Conservation (phyloP, 208 protist species). For the Wallacemonas sp. region DNA sequence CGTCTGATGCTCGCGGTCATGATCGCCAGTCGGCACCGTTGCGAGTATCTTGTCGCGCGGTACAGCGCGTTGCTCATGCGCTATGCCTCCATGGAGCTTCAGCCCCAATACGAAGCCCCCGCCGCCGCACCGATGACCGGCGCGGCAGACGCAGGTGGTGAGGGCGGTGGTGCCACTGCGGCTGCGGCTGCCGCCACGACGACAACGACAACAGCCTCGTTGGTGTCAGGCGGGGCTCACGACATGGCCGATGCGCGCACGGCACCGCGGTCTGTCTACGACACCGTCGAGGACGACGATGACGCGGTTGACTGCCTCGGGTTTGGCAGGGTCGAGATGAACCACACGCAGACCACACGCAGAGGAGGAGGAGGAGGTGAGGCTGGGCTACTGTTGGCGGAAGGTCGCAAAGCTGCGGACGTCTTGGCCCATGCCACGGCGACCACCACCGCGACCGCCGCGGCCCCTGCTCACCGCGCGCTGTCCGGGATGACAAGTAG, state of each 20-base stretch:
- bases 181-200: slow-evolving; percentile 11
- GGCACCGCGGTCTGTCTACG: background rate
- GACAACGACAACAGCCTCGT: slow-evolving; percentile 5
- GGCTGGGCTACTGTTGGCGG: too few relatives aligned
- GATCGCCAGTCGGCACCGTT: slow-evolving; percentile 77
- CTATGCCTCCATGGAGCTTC: slow-evolving; percentile 33
- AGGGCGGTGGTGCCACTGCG: background rate
- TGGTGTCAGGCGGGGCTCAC: too few relatives aligned
- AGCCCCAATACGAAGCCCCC: slow-evolving; percentile 16
- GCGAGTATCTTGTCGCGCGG: slow-evolving; percentile 77
- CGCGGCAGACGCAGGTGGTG: slow-evolving; percentile 5
- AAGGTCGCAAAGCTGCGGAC: too few relatives aligned
- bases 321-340: background rate
- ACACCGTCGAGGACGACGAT: slow-evolving; percentile 6
- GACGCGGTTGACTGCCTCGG: background rate
- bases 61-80: slow-evolving; percentile 65
- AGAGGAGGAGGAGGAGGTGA: background rate
- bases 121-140: slow-evolving; percentile 15
- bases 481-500: too few relatives aligned
- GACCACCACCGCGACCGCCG: too few relatives aligned
- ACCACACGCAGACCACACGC: background rate
- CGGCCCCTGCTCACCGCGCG: too few relatives aligned
- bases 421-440: too few relatives aligned
- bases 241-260: too few relatives aligned
- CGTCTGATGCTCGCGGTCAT: slow-evolving; percentile 84